Conservation (phyloP, 768 basidiomycete species). For the Daedalea quercina region DNA sequence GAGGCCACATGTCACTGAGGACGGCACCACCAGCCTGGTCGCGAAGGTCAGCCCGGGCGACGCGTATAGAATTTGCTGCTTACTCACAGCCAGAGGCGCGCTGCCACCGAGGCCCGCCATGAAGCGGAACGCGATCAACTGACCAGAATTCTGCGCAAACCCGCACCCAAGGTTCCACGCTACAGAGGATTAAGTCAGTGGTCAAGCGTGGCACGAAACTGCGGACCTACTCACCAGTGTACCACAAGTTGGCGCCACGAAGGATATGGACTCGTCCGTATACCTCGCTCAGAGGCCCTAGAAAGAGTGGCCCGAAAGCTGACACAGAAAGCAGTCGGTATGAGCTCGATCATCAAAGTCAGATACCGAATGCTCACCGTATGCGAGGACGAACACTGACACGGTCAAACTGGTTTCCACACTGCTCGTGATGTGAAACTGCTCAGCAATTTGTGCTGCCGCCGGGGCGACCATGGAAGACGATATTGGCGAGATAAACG, state of each 20-base stretch:
- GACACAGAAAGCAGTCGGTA: neutral
- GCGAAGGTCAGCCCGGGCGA: neutral
- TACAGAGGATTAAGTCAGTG: conserved; percentile 2
- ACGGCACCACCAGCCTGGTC: conserved; percentile 52
- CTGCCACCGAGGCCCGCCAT: conserved; percentile 31
- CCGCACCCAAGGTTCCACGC: conserved; percentile 48
- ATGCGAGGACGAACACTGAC: conserved; percentile 55
- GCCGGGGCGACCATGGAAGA: conserved; percentile 77
- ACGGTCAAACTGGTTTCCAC: conserved; percentile 49
- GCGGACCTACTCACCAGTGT: conserved; percentile 36
- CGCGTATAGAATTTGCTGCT: neutral
- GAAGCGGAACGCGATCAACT: conserved; percentile 33
- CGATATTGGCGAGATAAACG: conserved; percentile 38
- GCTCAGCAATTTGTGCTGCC: conserved; percentile 36
- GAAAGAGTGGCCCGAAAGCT: conserved; percentile 43
- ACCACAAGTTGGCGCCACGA: conserved; percentile 61
- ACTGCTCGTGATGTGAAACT: conserved; percentile 48
- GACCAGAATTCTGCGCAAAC: conserved; percentile 18
- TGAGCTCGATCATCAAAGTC: conserved; percentile 16
- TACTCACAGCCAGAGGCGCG: conserved; percentile 28
- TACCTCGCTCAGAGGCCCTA: conserved; percentile 69
- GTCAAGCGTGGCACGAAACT: too few species aligned
- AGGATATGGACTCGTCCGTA: conserved; percentile 59
- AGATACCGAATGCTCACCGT: conserved; percentile 32
- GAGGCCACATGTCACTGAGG: conserved; percentile 53